A percentile compares a stretch with the other conserved stretches of the same genome.
Conservation (phyloP, 1,284 basidiomycete species). For the Tetrapyrgos nigripes region DNA sequence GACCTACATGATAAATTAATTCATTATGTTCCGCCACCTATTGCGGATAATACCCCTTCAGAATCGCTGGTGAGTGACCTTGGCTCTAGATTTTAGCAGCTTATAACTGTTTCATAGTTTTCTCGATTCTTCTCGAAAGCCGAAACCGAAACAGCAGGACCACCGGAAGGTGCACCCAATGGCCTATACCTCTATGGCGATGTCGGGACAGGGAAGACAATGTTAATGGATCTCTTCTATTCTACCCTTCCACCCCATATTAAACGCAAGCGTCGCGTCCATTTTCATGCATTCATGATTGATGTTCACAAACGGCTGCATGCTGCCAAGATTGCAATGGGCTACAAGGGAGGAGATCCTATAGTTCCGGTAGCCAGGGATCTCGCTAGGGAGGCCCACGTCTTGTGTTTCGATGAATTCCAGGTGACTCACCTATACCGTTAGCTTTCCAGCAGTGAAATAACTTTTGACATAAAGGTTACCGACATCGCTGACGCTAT, state of each 20-base stretch:
- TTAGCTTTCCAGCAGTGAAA: not conserved
- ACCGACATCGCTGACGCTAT: conserved; percentile 99
- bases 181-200: conserved; percentile 98
- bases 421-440: conserved; percentile 61
- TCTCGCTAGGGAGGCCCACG: conserved; percentile 83
- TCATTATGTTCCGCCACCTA: conserved; percentile 73
- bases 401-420: conserved; percentile 98
- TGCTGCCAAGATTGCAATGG: conserved; percentile 73
- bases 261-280: conserved; percentile 84
- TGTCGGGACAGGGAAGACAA: conserved; percentile 96
- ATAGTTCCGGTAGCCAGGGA: conserved; percentile 91
- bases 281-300: conserved; percentile 99
- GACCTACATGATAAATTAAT: conserved; percentile 78
- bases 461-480: conserved; percentile 59
- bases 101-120: conserved; percentile 46
- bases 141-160: conserved; percentile 43
- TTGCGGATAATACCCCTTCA: conserved; percentile 50
- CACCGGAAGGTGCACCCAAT: conserved; percentile 71
- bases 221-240: conserved; percentile 99
- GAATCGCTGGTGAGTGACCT: conserved; percentile 49
- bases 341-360: conserved; percentile 79
- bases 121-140: conserved; percentile 68
- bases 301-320: conserved; percentile 96
- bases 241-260: conserved; percentile 84
- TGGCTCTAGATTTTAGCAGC: conserved; percentile 11